phyloP scores from a whole-genome alignment of 164 flowering plant species.

The Pachysandra terminalis region DNA sequence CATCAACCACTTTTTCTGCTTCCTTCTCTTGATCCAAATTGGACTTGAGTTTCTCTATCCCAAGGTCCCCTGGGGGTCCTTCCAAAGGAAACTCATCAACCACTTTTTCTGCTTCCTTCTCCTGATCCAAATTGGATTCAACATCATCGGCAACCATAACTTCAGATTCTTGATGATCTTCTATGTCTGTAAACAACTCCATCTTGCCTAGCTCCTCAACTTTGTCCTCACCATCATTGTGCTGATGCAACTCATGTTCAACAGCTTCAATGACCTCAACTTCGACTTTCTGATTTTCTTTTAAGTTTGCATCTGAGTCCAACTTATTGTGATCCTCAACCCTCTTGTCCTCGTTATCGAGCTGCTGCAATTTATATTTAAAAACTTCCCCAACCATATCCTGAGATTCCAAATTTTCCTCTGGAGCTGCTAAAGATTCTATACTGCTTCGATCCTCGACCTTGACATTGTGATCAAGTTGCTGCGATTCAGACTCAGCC shows the following conservation, averaged over 20 bases:
- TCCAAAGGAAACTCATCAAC: too few species aligned
- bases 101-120: conserved; percentile 2
- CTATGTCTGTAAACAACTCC: background rate
- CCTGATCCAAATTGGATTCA: background rate
- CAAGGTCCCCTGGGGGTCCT: too few species aligned
- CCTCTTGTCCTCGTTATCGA: conserved; percentile 7
- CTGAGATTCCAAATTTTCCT: conserved; percentile 4
- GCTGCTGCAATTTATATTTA: background rate
- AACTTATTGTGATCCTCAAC: background rate
- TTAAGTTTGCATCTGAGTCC: conserved; percentile 1
- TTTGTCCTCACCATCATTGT: background rate
- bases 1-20: background rate
- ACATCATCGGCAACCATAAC: background rate
- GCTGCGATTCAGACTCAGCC: too few species aligned
- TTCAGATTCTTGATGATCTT: conserved; percentile 8
- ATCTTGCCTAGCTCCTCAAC: conserved; percentile 6
- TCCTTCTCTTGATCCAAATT: background rate
- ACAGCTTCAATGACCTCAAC: background rate
- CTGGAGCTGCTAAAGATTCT: background rate
- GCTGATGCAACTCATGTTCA: background rate
- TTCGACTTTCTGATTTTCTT: background rate
- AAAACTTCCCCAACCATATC: background rate
- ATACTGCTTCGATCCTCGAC: background rate
- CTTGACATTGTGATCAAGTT: background rate
- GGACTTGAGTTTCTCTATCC: background rate